Evolutionary conservation across 371 early-diverging fungal species (phyloP).

Genomic region (Rhizopus arrhizus): DNA sequence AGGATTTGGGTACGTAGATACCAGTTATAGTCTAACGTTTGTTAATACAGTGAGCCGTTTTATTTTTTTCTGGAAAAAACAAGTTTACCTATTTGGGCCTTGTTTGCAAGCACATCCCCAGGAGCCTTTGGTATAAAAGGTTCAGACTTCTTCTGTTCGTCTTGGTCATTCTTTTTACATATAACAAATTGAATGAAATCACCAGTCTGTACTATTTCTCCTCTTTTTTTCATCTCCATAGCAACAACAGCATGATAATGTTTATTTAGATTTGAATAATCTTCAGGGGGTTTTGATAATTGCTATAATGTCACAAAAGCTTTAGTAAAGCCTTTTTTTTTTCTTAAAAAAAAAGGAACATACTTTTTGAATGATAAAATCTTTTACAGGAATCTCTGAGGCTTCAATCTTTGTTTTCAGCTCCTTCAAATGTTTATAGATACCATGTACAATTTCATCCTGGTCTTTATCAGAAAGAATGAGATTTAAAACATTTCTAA

Average conservation of each 20-base stretch:
- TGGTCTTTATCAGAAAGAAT: constrained; percentile 66
- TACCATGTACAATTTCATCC: constrained; percentile 50
- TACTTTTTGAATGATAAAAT: constrained; percentile 92
- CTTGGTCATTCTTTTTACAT: constrained; percentile 59
- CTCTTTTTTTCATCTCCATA: constrained; percentile 70
- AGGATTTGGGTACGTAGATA: constrained; percentile 92
- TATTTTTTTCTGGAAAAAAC: background rate
- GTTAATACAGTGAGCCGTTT: background rate
- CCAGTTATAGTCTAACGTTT: constrained; percentile 76
- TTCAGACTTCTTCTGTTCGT: background rate
- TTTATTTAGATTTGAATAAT: constrained; percentile 76
- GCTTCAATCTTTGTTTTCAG: constrained; percentile 57
- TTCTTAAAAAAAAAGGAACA: background rate
- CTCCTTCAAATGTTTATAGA: constrained; percentile 10
- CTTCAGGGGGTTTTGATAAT: constrained; percentile 86
- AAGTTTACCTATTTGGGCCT: constrained; percentile 15
- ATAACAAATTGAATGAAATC: constrained; percentile 96
- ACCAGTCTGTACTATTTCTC: constrained; percentile 71
- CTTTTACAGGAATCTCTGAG: constrained; percentile 63
- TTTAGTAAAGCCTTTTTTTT: too few relatives aligned
- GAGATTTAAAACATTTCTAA: constrained; percentile 69
- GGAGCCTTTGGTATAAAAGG: constrained; percentile 6
- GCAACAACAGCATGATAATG: constrained; percentile 97
- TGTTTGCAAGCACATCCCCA: constrained; percentile 8
- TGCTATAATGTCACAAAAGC: constrained; percentile 40